These are phyloP conservation scores for Moricandia arvensis DNA, from an alignment of 345 rosid genomes.

Conservation along the genomic window DNA sequence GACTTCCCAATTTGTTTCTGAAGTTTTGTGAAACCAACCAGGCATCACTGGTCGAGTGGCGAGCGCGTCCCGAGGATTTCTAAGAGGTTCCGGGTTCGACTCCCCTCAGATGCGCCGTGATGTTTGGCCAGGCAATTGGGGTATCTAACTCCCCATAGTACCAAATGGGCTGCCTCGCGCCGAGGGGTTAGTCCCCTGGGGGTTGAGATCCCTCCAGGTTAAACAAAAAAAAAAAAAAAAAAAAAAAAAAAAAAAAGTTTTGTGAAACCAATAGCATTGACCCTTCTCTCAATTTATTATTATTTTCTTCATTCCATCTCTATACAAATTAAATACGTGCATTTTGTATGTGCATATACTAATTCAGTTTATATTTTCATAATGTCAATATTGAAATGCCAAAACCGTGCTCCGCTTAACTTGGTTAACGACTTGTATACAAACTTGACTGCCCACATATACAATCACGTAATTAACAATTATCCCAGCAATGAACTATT, in stretches of 20 bases:
- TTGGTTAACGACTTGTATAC: not conserved
- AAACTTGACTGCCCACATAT: not conserved
- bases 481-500: not conserved
- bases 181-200: no score
- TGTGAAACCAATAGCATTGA: conserved; percentile 28
- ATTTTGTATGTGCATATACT: conserved; percentile 6
- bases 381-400: not conserved
- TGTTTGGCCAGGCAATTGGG: no score
- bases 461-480: not conserved
- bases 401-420: not conserved
- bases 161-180: no score
- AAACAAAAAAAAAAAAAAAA: no score
- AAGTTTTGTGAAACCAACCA: conserved; percentile 24
- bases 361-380: not conserved
- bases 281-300: not conserved
- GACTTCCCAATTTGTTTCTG: conserved; percentile 3
- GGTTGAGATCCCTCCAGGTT: no score
- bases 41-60: no score
- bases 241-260: no score
- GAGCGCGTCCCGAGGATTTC: no score
- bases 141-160: no score
- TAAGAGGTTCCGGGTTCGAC: no score
- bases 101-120: no score
- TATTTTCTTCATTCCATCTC: not conserved
- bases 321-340: conserved; percentile 4